Conservation (phyloP, 116 monocot genomes). For the Cymodocea nodosa region DNA sequence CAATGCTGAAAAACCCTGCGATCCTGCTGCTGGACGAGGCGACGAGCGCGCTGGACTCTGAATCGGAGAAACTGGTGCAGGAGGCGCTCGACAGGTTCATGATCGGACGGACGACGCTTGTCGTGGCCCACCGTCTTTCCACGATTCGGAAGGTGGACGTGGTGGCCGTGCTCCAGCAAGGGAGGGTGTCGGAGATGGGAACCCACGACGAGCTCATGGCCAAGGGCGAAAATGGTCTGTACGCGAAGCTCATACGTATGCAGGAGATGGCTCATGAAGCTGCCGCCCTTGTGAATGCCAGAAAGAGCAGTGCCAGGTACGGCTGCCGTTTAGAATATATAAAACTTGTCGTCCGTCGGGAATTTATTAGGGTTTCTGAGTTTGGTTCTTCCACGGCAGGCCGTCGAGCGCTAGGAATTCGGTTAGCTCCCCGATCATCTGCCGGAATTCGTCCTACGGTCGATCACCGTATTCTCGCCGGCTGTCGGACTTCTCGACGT, state of each 20-base stretch:
- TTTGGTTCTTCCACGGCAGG: background rate
- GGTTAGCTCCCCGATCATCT: slow-evolving; percentile 70
- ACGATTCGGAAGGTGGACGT: slow-evolving; percentile 78
- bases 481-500: slow-evolving; percentile 74
- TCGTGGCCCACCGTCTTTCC: slow-evolving; percentile 92
- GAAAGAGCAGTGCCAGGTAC: slow-evolving; percentile 66
- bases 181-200: slow-evolving; percentile 61
- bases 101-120: slow-evolving; percentile 84
- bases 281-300: slow-evolving; percentile 45
- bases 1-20: slow-evolving; percentile 92
- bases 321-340: background rate
- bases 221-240: slow-evolving; percentile 43
- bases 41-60: slow-evolving; percentile 89
- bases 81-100: slow-evolving; percentile 90
- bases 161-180: slow-evolving; percentile 76
- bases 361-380: no score
- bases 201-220: slow-evolving; percentile 82
- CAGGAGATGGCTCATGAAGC: slow-evolving; percentile 82
- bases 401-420: slow-evolving; percentile 84
- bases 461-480: slow-evolving; percentile 74
- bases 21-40: slow-evolving; percentile 93
- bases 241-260: slow-evolving; percentile 74
- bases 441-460: slow-evolving; percentile 83
- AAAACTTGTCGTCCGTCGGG: no score
- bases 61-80: slow-evolving; percentile 88